Evolutionary conservation across 768 basidiomycete genomes (phyloP).

Genomic region (Termitomyces sp.): DNA sequence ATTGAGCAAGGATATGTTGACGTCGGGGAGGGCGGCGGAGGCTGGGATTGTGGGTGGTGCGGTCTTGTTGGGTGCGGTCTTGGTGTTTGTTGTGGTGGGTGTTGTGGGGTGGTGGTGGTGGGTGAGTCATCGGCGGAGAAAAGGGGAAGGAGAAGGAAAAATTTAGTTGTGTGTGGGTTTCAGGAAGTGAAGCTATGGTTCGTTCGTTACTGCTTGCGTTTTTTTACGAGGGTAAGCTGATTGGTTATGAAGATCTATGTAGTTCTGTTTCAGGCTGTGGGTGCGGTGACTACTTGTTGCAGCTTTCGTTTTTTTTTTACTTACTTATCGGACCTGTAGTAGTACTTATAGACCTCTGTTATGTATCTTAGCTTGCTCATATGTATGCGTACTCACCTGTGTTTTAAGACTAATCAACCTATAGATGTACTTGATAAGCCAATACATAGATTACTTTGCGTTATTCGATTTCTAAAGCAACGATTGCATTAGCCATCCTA

Average conservation of each 20-base stretch:
- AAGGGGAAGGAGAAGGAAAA: background rate
- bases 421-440: too few species aligned
- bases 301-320: background rate
- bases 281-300: background rate
- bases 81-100: slow-evolving; percentile 7
- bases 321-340: background rate
- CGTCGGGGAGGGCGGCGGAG: slow-evolving; percentile 21
- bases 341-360: background rate
- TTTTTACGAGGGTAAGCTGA: background rate
- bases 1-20: slow-evolving; percentile 14
- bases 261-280: background rate
- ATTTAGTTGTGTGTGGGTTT: background rate
- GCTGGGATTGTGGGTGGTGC: slow-evolving; percentile 27
- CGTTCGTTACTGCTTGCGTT: background rate
- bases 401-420: background rate
- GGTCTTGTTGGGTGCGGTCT: slow-evolving; percentile 15
- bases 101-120: slow-evolving; percentile 14
- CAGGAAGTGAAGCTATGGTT: background rate
- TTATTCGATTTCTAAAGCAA: too few species aligned
- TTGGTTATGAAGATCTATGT: background rate
- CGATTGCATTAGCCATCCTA: too few species aligned
- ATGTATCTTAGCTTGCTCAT: background rate
- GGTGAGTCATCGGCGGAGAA: background rate
- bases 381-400: background rate
- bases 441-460: too few species aligned